Conservation (phyloP, 169 alveolate species). For the Plasmodium yoelii region DNA sequence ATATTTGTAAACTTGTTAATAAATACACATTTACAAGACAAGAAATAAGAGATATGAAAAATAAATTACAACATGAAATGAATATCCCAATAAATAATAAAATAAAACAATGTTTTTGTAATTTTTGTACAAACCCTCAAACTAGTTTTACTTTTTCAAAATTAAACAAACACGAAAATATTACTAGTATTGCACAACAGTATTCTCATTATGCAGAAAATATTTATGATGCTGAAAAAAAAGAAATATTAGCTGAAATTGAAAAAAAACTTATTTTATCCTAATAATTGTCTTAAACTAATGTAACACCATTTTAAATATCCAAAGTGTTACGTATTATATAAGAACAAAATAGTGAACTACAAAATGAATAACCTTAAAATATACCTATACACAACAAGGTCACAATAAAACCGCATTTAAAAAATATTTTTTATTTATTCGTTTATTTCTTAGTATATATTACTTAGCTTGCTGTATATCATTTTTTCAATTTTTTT, state of each 20-base stretch:
- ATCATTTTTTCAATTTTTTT: too few relatives aligned
- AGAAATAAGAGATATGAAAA: constrained; percentile 32
- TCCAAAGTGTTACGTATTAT: not conserved
- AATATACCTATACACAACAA: too few relatives aligned
- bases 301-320: not conserved
- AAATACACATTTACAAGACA: constrained; percentile 29
- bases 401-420: too few relatives aligned
- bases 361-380: too few relatives aligned
- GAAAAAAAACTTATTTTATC: constrained; percentile 4
- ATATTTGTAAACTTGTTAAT: constrained; percentile 23
- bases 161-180: not conserved
- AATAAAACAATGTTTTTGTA: constrained; percentile 24
- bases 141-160: not conserved
- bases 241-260: constrained; percentile 11
- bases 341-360: too few relatives aligned
- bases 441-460: too few relatives aligned
- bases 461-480: too few relatives aligned
- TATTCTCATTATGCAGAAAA: constrained; percentile 10
- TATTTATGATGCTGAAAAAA: constrained; percentile 13
- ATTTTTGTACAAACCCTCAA: not conserved
- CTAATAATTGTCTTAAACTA: not conserved
- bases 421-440: too few relatives aligned
- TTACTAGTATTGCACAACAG: not conserved
- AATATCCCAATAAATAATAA: constrained; percentile 10
- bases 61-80: constrained; percentile 12